Percentiles rank a stretch among this genome's conserved stretches.
These are phyloP conservation scores for Echria macrotheca DNA, from an alignment of 495 filamentous ascomycete genomes.

Conservation along the genomic window DNA sequence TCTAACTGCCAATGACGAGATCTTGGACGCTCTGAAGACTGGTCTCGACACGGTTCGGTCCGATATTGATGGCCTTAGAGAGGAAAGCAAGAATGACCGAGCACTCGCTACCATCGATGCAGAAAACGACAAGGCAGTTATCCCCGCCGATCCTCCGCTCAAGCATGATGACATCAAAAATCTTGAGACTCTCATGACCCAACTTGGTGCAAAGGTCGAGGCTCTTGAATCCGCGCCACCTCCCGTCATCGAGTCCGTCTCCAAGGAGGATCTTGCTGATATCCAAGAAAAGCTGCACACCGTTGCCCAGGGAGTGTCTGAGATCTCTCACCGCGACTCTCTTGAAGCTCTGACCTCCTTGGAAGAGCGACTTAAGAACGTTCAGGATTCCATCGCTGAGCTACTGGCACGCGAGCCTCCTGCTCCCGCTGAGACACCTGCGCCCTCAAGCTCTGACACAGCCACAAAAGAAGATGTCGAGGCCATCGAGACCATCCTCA, in stretches of 20 bases:
- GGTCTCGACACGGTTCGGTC: conserved; percentile 65
- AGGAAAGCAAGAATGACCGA: conserved; percentile 44
- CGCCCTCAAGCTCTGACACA: conserved; percentile 30
- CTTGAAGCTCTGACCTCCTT: conserved; percentile 20
- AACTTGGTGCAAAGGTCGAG: conserved; percentile 79
- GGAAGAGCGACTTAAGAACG: conserved; percentile 23
- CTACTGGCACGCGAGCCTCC: conserved; percentile 21
- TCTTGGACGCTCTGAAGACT: conserved; percentile 76
- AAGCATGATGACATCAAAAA: conserved; percentile 72
- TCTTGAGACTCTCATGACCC: conserved; percentile 72
- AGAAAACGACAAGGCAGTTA: conserved; percentile 21
- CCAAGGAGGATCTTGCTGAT: conserved; percentile 39
- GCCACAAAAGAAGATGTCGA: conserved; percentile 71
- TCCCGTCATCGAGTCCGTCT: conserved; percentile 29
- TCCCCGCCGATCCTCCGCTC: conserved; percentile 38
- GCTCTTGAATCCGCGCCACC: conserved; percentile 61
- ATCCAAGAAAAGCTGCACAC: conserved; percentile 37
- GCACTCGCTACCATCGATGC: conserved; percentile 42
- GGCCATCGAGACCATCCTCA: conserved; percentile 81
- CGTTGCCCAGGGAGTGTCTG: conserved; percentile 57
- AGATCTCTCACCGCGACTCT: conserved; percentile 42
- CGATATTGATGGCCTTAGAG: conserved; percentile 72
- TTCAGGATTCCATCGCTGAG: conserved; percentile 35
- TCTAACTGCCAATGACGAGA: conserved; percentile 75
- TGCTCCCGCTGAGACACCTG: not conserved